Percentiles rank a stretch among this genome's conserved stretches.
These are phyloP conservation scores for Nothopassalora personata DNA, from an alignment of 2,329 filamentous ascomycete genomes.

Conservation along the genomic window DNA sequence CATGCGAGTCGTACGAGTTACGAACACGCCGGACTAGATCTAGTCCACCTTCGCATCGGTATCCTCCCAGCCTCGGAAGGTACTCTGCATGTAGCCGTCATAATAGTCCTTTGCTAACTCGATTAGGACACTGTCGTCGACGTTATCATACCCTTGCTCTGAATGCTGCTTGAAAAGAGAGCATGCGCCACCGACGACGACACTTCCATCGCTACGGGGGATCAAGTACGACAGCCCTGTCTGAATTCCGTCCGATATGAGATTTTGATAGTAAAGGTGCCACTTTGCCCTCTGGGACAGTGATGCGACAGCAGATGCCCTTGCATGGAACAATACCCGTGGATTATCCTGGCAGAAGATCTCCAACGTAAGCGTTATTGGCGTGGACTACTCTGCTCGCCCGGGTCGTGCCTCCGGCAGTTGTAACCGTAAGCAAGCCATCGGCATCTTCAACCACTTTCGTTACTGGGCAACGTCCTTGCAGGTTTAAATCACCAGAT, in stretches of 20 bases:
- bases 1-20: conserved; percentile 12
- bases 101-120: conserved; percentile 41
- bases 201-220: conserved; percentile 40
- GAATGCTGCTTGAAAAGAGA: conserved; percentile 30
- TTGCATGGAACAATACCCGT: conserved; percentile 32
- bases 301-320: conserved; percentile 28
- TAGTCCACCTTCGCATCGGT: conserved; percentile 35
- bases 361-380: conserved; percentile 34
- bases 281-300: conserved; percentile 10
- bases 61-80: conserved; percentile 46
- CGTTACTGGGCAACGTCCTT: conserved; percentile 62
- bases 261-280: conserved; percentile 17
- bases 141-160: conserved; percentile 43
- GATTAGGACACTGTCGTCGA: conserved; percentile 43
- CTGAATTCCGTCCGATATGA: conserved; percentile 17
- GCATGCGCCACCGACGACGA: conserved; percentile 41
- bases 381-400: conserved; percentile 30
- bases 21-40: conserved; percentile 41
- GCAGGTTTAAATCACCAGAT: conserved; percentile 57
- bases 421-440: conserved; percentile 11
- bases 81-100: conserved; percentile 44
- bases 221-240: conserved; percentile 36
- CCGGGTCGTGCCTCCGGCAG: conserved; percentile 21
- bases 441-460: conserved; percentile 11
- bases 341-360: conserved; percentile 30